A percentile compares a stretch with the other conserved stretches of the same genome.
Evolutionary conservation across 2,329 filamentous ascomycete genomes (phyloP).

Genomic region (Phaeoacremonium minimum): DNA sequence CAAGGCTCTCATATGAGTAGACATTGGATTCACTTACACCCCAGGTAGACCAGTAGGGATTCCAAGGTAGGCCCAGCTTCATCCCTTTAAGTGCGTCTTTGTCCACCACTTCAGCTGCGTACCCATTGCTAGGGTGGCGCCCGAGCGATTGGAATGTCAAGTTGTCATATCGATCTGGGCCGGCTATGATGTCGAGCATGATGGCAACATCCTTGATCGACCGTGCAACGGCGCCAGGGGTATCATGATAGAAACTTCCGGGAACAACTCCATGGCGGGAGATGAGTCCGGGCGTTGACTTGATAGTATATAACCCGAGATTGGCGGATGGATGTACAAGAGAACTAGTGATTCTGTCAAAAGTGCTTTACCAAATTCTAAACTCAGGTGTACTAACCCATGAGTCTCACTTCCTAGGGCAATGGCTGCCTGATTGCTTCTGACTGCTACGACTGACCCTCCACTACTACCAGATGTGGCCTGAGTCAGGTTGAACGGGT

Average conservation of each 20-base stretch:
- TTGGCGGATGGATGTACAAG: slow-evolving; percentile 3
- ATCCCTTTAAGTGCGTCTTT: slow-evolving; percentile 1
- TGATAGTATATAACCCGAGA: slow-evolving; percentile 4
- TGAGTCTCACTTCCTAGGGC: not conserved
- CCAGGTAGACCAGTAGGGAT: slow-evolving; percentile 1
- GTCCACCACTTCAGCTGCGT: not conserved
- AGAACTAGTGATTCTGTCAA: too few relatives aligned
- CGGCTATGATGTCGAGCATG: slow-evolving; percentile 2
- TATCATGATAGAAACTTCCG: slow-evolving; percentile 5
- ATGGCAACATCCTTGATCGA: slow-evolving; percentile 1
- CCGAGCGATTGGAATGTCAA: slow-evolving; percentile 1
- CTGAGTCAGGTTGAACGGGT: slow-evolving; percentile 8
- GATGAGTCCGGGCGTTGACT: slow-evolving; percentile 3
- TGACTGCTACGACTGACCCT: slow-evolving; percentile 5
- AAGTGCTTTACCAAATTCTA: too few relatives aligned
- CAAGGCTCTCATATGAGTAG: too few relatives aligned
- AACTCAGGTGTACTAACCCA: too few relatives aligned
- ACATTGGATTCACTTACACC: not conserved
- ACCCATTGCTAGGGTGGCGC: not conserved
- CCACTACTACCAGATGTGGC: slow-evolving; percentile 6
- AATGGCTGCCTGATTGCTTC: slow-evolving; percentile 1
- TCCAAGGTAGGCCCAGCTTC: slow-evolving; percentile 2
- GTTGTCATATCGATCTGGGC: slow-evolving; percentile 1
- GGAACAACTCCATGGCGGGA: slow-evolving; percentile 3
- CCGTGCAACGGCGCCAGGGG: slow-evolving; percentile 2